These are phyloP conservation scores for Heliamphora pulchella DNA, from an alignment of 179 eudicot genomes.

Conservation along the genomic window DNA sequence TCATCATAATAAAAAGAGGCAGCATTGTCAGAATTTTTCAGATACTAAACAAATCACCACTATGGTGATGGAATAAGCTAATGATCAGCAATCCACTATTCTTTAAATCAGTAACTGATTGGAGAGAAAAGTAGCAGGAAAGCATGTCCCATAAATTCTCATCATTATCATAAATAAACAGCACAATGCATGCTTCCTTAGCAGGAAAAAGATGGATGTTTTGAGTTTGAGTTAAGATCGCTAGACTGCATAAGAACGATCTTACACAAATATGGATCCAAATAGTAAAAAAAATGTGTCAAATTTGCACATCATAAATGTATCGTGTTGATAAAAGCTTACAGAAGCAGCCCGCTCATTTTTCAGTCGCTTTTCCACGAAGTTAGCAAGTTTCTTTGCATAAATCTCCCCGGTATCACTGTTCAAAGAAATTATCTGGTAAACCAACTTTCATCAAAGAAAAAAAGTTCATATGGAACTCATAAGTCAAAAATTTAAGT, in stretches of 20 bases:
- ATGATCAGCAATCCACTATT: not conserved
- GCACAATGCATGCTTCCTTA: too few relatives aligned
- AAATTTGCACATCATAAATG: not conserved
- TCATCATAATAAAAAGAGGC: not conserved
- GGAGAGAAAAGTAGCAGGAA: not conserved
- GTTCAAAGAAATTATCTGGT: constrained; percentile 19
- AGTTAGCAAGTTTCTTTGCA: constrained; percentile 88
- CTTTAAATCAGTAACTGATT: not conserved
- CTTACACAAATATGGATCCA: not conserved
- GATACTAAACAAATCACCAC: not conserved
- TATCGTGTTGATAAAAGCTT: constrained; percentile 30
- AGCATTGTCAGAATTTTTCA: not conserved
- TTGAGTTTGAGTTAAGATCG: not conserved
- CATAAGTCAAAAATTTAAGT: not conserved
- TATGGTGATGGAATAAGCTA: not conserved
- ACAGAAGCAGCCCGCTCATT: constrained; percentile 94
- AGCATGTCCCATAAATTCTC: too few relatives aligned
- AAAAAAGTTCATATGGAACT: not conserved
- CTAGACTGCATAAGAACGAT: not conserved
- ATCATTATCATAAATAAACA: too few relatives aligned
- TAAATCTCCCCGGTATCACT: constrained; percentile 84
- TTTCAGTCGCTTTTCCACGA: constrained; percentile 90
- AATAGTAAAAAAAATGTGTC: not conserved
- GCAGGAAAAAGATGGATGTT: not conserved
- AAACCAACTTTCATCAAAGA: constrained; percentile 4